Conservation (phyloP, 306 rosid species). For the Luffa aegyptiaca region DNA sequence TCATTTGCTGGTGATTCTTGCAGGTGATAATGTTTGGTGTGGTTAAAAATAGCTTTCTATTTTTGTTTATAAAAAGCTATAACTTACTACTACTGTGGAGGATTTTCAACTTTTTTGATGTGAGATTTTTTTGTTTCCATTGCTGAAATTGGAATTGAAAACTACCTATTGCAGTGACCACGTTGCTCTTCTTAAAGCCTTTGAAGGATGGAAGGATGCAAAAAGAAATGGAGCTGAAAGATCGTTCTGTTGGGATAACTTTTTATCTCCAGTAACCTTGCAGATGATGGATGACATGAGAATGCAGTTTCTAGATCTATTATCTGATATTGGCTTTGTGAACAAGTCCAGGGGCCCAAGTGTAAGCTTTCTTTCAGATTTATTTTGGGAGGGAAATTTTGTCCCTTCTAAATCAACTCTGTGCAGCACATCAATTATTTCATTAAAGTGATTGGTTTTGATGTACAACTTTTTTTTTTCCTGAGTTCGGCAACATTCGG, state of each 20-base stretch:
- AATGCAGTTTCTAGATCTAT: conserved; percentile 71
- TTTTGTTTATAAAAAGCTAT: background rate
- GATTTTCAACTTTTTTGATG: background rate
- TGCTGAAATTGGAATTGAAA: conserved; percentile 7
- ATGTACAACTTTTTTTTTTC: no score
- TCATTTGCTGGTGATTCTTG: conserved; percentile 86
- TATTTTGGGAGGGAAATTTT: conserved; percentile 7
- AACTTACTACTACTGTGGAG: background rate
- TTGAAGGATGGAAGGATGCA: conserved; percentile 93
- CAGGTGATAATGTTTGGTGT: conserved; percentile 42
- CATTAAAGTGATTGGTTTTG: background rate
- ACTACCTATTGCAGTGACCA: conserved; percentile 58
- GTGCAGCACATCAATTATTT: background rate
- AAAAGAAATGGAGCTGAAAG: conserved; percentile 54
- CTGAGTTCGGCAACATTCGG: no score
- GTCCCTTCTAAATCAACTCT: background rate
- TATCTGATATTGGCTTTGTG: conserved; percentile 88
- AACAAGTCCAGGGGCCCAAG: conserved; percentile 64
- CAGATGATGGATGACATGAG: conserved; percentile 98
- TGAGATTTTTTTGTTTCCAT: conserved; percentile 7
- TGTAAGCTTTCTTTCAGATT: conserved; percentile 35
- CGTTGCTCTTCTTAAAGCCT: conserved; percentile 85
- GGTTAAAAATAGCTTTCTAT: background rate
- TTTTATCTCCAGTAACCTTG: conserved; percentile 71
- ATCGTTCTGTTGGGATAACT: conserved; percentile 85